A percentile compares a stretch with the other conserved stretches of the same genome.
These are phyloP conservation scores for Litchi chinensis DNA, from an alignment of 345 rosid genomes.

Conservation along the genomic window DNA sequence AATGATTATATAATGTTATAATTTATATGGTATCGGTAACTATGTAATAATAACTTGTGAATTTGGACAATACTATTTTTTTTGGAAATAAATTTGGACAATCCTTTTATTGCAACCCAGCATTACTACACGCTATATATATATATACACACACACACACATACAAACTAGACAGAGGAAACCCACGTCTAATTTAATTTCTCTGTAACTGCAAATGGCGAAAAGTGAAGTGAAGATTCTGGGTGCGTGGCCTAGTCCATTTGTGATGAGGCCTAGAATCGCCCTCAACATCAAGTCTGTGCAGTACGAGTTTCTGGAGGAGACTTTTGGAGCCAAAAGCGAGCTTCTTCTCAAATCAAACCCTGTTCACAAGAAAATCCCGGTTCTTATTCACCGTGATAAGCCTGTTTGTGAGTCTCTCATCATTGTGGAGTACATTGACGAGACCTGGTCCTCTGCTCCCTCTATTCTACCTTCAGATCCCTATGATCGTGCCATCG, in stretches of 20 bases:
- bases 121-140: background rate
- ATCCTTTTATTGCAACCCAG: too few relatives aligned
- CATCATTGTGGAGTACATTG: slow-evolving; percentile 64
- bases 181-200: background rate
- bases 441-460: slow-evolving; percentile 65
- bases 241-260: slow-evolving; percentile 89
- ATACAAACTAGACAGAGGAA: too few relatives aligned
- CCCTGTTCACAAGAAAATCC: slow-evolving; percentile 81
- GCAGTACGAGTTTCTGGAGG: slow-evolving; percentile 58
- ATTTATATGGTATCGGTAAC: too few relatives aligned
- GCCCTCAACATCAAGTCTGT: slow-evolving; percentile 71
- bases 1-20: too few relatives aligned
- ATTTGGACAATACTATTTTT: too few relatives aligned
- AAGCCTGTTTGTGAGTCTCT: slow-evolving; percentile 68
- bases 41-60: too few relatives aligned
- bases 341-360: slow-evolving; percentile 68
- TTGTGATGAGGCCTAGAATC: slow-evolving; percentile 64
- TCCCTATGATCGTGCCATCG: slow-evolving; percentile 65
- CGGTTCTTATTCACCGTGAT: slow-evolving; percentile 69
- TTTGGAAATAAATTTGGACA: too few relatives aligned
- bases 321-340: slow-evolving; percentile 54
- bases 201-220: slow-evolving; percentile 25
- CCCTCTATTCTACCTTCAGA: slow-evolving; percentile 68
- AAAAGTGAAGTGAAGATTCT: slow-evolving; percentile 53
- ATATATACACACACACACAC: background rate